A percentile compares a stretch with the other conserved stretches of the same genome.
Evolutionary conservation across 768 basidiomycete genomes (phyloP).

Genomic region (Serendipita indica): DNA sequence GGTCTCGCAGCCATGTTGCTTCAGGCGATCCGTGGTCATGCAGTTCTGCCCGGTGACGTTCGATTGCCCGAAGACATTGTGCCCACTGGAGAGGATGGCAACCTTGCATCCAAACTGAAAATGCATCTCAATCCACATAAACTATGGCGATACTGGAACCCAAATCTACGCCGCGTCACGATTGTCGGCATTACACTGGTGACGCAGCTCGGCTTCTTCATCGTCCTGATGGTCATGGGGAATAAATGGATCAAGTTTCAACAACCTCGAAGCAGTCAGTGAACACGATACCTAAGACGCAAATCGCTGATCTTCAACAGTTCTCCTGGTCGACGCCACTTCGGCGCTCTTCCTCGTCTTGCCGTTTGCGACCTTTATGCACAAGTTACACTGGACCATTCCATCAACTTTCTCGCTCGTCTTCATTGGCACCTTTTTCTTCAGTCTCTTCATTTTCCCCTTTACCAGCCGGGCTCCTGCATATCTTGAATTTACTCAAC

Average conservation of each 20-base stretch:
- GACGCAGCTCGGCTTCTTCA: background rate
- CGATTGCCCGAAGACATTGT: background rate
- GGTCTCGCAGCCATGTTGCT: conserved; percentile 5
- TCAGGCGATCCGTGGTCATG: background rate
- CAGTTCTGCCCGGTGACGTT: background rate
- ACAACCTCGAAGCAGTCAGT: conserved; percentile 1
- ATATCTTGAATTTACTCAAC: background rate
- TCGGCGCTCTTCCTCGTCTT: conserved; percentile 5
- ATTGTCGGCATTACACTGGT: background rate
- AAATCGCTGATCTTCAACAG: background rate
- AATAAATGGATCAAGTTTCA: background rate
- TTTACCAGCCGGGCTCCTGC: background rate
- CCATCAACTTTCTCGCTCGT: background rate
- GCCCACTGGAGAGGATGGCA: background rate
- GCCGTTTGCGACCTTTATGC: conserved; percentile 3
- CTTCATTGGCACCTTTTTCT: conserved; percentile 8
- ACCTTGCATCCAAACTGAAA: background rate
- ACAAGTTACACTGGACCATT: background rate
- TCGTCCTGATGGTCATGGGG: background rate
- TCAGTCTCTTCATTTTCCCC: conserved; percentile 8
- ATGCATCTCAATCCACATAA: background rate
- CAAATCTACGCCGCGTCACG: background rate
- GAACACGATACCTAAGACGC: background rate
- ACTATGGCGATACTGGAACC: background rate
- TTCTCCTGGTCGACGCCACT: conserved; percentile 3